Conservation (phyloP, 768 basidiomycete species). For the Polyporus arcularius region DNA sequence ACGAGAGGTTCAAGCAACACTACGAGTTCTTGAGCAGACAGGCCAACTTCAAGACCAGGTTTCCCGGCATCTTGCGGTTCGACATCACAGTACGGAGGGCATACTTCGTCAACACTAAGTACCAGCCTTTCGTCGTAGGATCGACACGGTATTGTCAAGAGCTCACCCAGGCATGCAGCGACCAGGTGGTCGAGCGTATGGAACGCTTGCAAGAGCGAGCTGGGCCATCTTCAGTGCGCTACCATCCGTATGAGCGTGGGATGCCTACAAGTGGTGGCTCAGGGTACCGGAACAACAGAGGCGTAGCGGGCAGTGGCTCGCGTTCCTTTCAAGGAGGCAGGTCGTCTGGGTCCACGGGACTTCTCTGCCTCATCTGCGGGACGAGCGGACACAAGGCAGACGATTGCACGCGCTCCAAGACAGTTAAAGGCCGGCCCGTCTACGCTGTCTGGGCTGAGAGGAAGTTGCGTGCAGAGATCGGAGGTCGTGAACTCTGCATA, state of each 20-base stretch:
- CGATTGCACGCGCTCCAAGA: background rate
- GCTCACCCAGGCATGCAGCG: background rate
- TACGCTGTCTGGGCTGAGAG: background rate
- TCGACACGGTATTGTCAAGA: background rate
- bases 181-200: background rate
- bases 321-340: no score
- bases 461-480: background rate
- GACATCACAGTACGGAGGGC: background rate
- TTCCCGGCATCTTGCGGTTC: background rate
- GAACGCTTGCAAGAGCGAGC: background rate
- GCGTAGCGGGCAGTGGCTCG: no score
- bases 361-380: slow-evolving; percentile 12
- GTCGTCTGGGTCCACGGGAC: no score
- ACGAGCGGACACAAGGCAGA: slow-evolving; percentile 6
- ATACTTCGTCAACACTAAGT: background rate
- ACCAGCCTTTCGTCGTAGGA: background rate
- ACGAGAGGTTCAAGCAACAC: background rate
- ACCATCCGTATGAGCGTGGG: background rate
- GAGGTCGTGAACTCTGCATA: slow-evolving; percentile 1
- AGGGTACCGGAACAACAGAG: background rate
- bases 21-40: background rate
- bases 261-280: background rate
- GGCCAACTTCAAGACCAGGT: background rate
- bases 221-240: background rate
- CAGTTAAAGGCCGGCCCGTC: background rate